Base-by-base conservation (phyloP, 306 rosid genomes). In the Astragalus glycyphyllos region DNA sequence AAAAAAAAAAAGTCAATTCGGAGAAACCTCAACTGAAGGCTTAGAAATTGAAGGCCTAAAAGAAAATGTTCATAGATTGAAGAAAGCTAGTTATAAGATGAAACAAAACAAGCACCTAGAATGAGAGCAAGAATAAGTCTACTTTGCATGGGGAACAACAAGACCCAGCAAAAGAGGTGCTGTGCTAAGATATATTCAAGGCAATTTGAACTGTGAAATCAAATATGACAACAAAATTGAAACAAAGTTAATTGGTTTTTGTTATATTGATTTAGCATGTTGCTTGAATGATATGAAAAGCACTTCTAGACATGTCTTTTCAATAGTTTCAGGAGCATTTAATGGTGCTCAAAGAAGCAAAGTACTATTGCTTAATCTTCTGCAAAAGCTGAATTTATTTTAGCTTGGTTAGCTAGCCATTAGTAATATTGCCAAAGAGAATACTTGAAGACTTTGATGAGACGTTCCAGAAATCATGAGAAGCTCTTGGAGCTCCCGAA, bases 331-430 rank as follows among this genome's bases (percentile, higher is more conserved):
- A 50, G 1, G 17, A 10, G 11, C 8, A 4, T 16, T 50, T 50
- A 8, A 16, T 50, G 56, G 56, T 50, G 56, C 56, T 16, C 29
- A 16, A 50, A 50, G 56, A 49, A 49, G 17, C 56, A 49, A 49
- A 8, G 15, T 14, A 49, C 1, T 5, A 5, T 49, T 49, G 38
- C 38, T 4, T 6, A 34, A 34, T 34, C 38, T 34, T 34, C 38
- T 2, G 5, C 38, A 34, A 6, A 49, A 49, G 5, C 8, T 7
- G 1, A 59, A 37, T 41, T 14, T 49, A 6, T 12, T 58, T 61
- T 13, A 31, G 20, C 13, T 62, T 6, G 6, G 2, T 6, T 64
- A 29, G 29, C 29, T 42, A 49, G 14, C n/a, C 15, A 23, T 31
- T 8, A 60, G 13, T 38, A 64, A 20, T 64, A 20, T 64, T 23